Base-by-base conservation (phyloP, 2,329 filamentous ascomycete species). In the Cordyceps farinosa region DNA sequence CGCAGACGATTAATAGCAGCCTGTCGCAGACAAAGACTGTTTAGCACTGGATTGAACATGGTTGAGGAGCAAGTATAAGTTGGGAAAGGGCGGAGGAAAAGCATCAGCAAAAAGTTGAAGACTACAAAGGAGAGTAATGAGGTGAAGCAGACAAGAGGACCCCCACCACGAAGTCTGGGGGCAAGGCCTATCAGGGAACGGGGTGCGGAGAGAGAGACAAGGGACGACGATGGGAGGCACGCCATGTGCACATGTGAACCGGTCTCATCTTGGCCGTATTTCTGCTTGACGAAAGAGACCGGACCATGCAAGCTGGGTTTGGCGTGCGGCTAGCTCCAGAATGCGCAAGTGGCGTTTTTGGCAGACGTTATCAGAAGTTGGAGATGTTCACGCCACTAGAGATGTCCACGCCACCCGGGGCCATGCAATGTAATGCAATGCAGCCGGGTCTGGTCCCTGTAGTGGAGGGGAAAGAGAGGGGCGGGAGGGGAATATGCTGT, bases 1-100 rank as follows among this genome's bases (percentile, higher is more conserved):
- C 85, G 81, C 62, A 89, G 78, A 64, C 86, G 82, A 62, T 84
- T 81, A 67, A 89, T 75, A 70, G 84, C 84, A 67, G 84, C 83
- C 84, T 86, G 66, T 51, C 64, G 67, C 64, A 67, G 65, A 59
- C 67, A 62, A 59, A 63, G 63, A 57, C 64, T 65, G 56, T 53
- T 61, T 47, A 61, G 58, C 38, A 54, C 11, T 10, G 58, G 58
- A 15, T 54, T 61, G 51, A 47, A 64, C 60, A 64, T 64, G 40
- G 52, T 40, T 34, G 13, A n/a, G 58, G 56, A 61, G 57, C 3
- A 32, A 13, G 22, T 29, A 29, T 55, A 29, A 15, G 3, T n/a
- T 3, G 22, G 38, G 15, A 15, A 3, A 40, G 9, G 34, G 9
- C 34, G 34, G 11, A 38, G 34, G 22, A 11, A 27, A 9, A 36